Percentiles rank a stretch among this genome's conserved stretches.
These are phyloP conservation scores for Candida incommunis DNA, from an alignment of 805 yeast genomes.

Conservation along the genomic window DNA sequence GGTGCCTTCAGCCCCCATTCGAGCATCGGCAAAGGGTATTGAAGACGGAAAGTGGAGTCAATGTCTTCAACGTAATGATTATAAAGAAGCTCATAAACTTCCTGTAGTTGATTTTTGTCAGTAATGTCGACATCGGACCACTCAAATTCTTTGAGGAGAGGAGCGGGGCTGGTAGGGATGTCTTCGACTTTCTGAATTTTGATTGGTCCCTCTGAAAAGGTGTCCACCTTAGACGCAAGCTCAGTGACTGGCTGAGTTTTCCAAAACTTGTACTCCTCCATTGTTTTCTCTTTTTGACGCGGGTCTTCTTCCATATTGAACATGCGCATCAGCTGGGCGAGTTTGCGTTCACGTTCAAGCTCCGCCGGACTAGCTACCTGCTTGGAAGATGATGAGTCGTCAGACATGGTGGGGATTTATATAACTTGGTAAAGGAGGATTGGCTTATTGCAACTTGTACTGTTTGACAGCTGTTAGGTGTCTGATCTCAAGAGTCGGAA, in stretches of 20 bases:
- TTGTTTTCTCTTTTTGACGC: slow-evolving; percentile 24
- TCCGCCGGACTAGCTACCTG: not conserved
- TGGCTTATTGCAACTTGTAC: too few species aligned
- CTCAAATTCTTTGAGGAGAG: slow-evolving; percentile 66
- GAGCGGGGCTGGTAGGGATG: slow-evolving; percentile 55
- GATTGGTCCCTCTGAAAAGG: slow-evolving; percentile 78
- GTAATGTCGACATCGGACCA: slow-evolving; percentile 72
- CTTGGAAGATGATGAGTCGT: too few species aligned
- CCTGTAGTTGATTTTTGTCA: slow-evolving; percentile 43
- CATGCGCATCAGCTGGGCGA: not conserved
- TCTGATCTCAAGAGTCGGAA: too few species aligned
- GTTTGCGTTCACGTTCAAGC: not conserved
- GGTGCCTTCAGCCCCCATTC: slow-evolving; percentile 93
- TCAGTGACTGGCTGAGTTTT: slow-evolving; percentile 89
- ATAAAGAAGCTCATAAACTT: slow-evolving; percentile 65
- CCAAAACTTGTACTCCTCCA: slow-evolving; percentile 94
- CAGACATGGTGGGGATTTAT: too few species aligned
- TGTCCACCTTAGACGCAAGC: slow-evolving; percentile 50
- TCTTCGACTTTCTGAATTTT: slow-evolving; percentile 62
- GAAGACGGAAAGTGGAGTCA: slow-evolving; percentile 84
- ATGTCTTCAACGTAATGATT: slow-evolving; percentile 92
- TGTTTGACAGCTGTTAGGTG: too few species aligned
- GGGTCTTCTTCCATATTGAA: not conserved
- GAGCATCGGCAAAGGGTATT: slow-evolving; percentile 69
- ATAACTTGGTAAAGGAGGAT: too few species aligned